Base-by-base conservation (phyloP, 2,329 filamentous ascomycete genomes). In the Colletotrichum karsti region DNA sequence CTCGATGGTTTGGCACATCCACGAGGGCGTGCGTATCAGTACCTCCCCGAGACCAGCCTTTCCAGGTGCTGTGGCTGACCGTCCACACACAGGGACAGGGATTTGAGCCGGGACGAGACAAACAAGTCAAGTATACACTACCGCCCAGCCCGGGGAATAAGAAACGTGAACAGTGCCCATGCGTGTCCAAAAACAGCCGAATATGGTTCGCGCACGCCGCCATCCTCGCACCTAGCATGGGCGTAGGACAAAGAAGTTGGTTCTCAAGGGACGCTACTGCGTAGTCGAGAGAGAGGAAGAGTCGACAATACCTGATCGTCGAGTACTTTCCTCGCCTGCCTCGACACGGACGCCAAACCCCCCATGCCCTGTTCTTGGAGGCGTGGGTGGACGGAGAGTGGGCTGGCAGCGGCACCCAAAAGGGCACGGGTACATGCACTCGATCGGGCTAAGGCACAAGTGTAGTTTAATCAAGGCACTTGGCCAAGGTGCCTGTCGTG, bases 111-210 rank as follows among this genome's bases (percentile, higher is more conserved):
- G 35, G 42, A 51, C 53, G 37, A 37, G 64, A 67, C 64, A 67
- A 37, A 42, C 28, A 24, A 6, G 5, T 3, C 10, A 58, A 22
- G 64, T 67, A 67, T 37, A 22, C n/a, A 24, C 37, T 64, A 67
- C 64, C 60, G 42, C 64, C 35, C 59, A 64, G 44, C 24, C 60
- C 60, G 60, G 64, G 64, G 46, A 64, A 64, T 64, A 67, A 67
- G 53, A 51, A 67, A 64, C 64, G 53, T 44, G 53, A 67, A 58
- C 60, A 41, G 44, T 44, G 64, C 60, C 64, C 53, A 67, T 57
- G 64, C 53, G 64, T 64, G 64, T 42, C 35, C 64, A 67, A 64
- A 67, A 56, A 33, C 60, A 57, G 59, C 64, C 53, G 53, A 67
- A 26, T n/a, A 67, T 37, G 44, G 59, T 51, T 58, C 37, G 60